Evolutionary conservation across 306 rosid genomes (phyloP), one percentile per base, ranked within the genome.

Genomic region (Begonia masoniana): DNA sequence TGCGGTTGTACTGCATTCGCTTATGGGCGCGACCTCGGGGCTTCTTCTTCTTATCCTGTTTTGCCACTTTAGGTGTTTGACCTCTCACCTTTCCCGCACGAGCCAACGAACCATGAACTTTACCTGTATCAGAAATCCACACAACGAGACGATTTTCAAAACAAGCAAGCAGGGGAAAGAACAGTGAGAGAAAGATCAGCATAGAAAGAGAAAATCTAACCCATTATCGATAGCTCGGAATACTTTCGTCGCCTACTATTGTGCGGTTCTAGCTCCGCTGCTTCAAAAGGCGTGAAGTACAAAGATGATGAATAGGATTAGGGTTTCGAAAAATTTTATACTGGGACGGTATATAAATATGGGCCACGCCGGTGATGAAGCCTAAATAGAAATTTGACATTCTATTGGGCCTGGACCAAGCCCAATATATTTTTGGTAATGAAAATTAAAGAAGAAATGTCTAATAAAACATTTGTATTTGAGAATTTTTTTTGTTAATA

Each of bases 51-150:
- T 79, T 79, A 55, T 79, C 85, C 31, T 75, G 81, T 71, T 79
- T 79, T n/a, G 85, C 79, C 13, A 79, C 81, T 72, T 79, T 79
- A 1, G 82, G 85, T n/a, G 82, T 79, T 63, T 79, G 85, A 31
- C 82, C 85, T 36, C 85, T 72, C 53, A 79, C 85, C 71, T 79
- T 79, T 2, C 85, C 85, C 23, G 85, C 85, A 69, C 82, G 85
- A 19, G 85, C 85, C 68, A 79, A 46, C 7, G 85, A 79, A 47
- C 82, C 85, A 62, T 79, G 85, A 63, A 79, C 85, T 65, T 79
- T 79, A 14, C 85, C 85, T 79, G 79, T 52, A 60, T 50, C 24
- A 43, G 45, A 46, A 36, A 61, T 31, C 39, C 39, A 31, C 7
- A 31, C 39, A 31, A 6, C 7, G 3, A 15, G 43, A 6, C 14